Conservation (phyloP, 257 asterid genomes). For the Gentiana dahurica region DNA sequence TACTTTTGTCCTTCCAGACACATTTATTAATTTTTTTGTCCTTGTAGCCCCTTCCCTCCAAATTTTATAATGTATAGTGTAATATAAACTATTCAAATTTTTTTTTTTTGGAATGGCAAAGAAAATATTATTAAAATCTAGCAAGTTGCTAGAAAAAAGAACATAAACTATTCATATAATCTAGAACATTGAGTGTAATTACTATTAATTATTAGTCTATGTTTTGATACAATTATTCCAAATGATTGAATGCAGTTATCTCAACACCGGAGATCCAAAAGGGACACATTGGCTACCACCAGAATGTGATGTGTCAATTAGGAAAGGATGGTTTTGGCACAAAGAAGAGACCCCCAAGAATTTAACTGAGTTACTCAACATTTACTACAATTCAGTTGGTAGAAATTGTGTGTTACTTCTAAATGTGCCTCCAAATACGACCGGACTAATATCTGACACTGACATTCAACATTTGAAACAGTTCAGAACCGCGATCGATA, state of each 20-base stretch:
- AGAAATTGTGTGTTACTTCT: constrained; percentile 73
- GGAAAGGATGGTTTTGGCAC: constrained; percentile 95
- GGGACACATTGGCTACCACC: constrained; percentile 90
- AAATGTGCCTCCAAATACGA: constrained; percentile 77
- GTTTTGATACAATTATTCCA: background rate
- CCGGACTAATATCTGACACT: constrained; percentile 56
- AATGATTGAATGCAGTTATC: constrained; percentile 43
- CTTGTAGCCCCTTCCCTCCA: too few species aligned
- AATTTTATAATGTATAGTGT: too few species aligned
- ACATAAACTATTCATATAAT: too few species aligned
- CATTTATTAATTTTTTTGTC: too few species aligned
- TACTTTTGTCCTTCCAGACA: too few species aligned
- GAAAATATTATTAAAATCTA: too few species aligned
- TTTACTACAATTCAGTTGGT: constrained; percentile 93
- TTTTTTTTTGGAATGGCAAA: too few species aligned
- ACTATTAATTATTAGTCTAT: too few species aligned
- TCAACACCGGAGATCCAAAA: constrained; percentile 63
- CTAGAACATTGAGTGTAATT: too few species aligned
- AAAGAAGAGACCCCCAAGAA: constrained; percentile 58
- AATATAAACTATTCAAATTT: too few species aligned
- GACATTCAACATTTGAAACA: constrained; percentile 54
- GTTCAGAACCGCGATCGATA: constrained; percentile 46
- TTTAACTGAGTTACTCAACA: constrained; percentile 41
- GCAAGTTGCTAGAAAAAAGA: too few species aligned
- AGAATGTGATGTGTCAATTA: constrained; percentile 86